These are phyloP conservation scores for Yarrowia deformans DNA, from an alignment of 805 yeast species.

Conservation along the genomic window DNA sequence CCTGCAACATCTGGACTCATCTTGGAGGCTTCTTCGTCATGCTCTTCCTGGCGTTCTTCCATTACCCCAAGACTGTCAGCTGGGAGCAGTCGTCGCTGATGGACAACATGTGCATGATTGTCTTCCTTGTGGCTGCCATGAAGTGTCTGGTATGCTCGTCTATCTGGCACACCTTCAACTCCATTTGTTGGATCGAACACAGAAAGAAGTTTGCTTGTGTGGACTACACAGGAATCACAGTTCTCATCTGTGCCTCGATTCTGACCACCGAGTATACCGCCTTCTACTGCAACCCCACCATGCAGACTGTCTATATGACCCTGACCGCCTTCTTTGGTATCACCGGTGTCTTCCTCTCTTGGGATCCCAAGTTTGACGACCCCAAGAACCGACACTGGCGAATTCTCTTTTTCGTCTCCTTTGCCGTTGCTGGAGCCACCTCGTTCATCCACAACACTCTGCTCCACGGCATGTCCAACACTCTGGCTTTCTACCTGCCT, in stretches of 20 bases:
- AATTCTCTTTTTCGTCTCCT: constrained; percentile 77
- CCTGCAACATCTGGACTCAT: constrained; percentile 95
- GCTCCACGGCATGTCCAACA: constrained; percentile 62
- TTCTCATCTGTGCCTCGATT: constrained; percentile 87
- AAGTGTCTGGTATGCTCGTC: constrained; percentile 81
- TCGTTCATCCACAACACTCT: constrained; percentile 65
- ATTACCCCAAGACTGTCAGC: constrained; percentile 66
- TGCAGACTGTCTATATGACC: constrained; percentile 60
- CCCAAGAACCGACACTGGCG: constrained; percentile 84
- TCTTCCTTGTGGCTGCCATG: constrained; percentile 74
- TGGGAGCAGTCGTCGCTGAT: constrained; percentile 48
- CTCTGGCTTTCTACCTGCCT: constrained; percentile 69
- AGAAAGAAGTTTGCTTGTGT: constrained; percentile 87
- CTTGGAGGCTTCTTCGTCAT: constrained; percentile 69
- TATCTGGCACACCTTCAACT: constrained; percentile 90
- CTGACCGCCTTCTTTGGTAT: constrained; percentile 72
- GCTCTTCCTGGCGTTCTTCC: constrained; percentile 61
- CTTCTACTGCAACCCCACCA: constrained; percentile 63
- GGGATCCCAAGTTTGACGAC: constrained; percentile 91
- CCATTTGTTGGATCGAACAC: constrained; percentile 67
- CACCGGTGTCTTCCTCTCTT: constrained; percentile 78
- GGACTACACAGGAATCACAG: constrained; percentile 93
- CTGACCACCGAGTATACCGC: constrained; percentile 84
- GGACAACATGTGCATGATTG: constrained; percentile 62
- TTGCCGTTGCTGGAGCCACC: constrained; percentile 76